Evolutionary conservation across 225 moss, liverwort and hornwort genomes (phyloP).

Genomic region (Straminergon stramineum): DNA sequence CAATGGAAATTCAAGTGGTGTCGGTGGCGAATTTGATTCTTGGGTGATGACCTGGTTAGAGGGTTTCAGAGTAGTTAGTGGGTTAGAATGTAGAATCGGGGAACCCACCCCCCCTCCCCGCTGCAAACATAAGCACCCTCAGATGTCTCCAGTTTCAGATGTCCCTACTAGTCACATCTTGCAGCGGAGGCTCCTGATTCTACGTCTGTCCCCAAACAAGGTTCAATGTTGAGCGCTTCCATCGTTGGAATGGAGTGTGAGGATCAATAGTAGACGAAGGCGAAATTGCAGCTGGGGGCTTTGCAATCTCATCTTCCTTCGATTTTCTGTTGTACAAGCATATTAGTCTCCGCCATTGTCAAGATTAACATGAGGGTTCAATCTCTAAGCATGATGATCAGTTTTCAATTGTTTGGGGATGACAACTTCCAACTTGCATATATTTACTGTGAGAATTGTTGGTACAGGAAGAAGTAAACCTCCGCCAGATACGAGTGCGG

Average conservation of each 20-base stretch:
- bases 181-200: background rate
- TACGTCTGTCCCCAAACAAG: background rate
- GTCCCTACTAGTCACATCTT: background rate
- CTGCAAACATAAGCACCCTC: no score
- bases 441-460: background rate
- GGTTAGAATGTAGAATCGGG: background rate
- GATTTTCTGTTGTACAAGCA: background rate
- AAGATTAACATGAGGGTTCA: background rate
- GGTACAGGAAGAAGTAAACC: constrained; percentile 10
- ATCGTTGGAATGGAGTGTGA: background rate
- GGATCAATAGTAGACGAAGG: background rate
- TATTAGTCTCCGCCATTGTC: background rate
- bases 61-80: background rate
- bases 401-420: background rate
- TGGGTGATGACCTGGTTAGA: background rate
- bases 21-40: background rate
- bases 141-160: background rate
- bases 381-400: background rate
- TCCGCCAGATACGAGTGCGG: constrained; percentile 26
- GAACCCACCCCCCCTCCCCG: no score
- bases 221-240: background rate
- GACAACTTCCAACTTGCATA: background rate
- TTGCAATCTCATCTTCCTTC: background rate
- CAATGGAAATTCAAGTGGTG: background rate
- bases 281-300: background rate